Evolutionary conservation across 768 basidiomycete species (phyloP).

Genomic region (Neoboletus magnificus): DNA sequence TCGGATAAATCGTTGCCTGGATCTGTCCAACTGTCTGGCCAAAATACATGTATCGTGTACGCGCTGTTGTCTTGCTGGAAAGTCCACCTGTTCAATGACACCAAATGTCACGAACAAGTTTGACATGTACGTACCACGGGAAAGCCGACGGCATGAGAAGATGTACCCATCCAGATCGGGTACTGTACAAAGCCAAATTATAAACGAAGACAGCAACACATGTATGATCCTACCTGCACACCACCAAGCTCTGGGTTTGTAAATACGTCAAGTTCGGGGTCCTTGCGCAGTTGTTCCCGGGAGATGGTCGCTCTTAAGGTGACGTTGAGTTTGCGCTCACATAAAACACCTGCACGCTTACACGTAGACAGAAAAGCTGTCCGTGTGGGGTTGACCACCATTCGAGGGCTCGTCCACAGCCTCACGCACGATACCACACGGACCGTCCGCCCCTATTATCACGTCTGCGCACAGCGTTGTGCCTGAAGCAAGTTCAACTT

Average conservation of each 20-base stretch:
- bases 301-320: slow-evolving; percentile 38
- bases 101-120: background rate
- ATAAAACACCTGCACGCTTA: slow-evolving; percentile 20
- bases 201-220: background rate
- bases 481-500: slow-evolving; percentile 40
- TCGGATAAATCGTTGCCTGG: slow-evolving; percentile 17
- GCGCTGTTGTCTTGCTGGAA: slow-evolving; percentile 33
- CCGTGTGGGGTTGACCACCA: slow-evolving; percentile 13
- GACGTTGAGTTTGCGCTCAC: slow-evolving; percentile 1
- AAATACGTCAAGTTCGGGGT: slow-evolving; percentile 36
- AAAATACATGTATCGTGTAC: slow-evolving; percentile 37
- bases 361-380: slow-evolving; percentile 41
- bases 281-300: slow-evolving; percentile 36
- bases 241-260: slow-evolving; percentile 13
- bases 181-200: slow-evolving; percentile 3
- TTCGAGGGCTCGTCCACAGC: slow-evolving; percentile 32
- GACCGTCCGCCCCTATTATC: slow-evolving; percentile 58
- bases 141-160: slow-evolving; percentile 13
- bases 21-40: slow-evolving; percentile 34
- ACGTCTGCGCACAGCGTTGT: slow-evolving; percentile 45
- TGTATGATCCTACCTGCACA: slow-evolving; percentile 6
- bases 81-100: background rate
- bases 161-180: slow-evolving; percentile 22
- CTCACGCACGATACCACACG: slow-evolving; percentile 37
- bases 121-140: slow-evolving; percentile 10